Base-by-base conservation (phyloP, 139 green algal genomes). In the Volvox reticuliferus region DNA sequence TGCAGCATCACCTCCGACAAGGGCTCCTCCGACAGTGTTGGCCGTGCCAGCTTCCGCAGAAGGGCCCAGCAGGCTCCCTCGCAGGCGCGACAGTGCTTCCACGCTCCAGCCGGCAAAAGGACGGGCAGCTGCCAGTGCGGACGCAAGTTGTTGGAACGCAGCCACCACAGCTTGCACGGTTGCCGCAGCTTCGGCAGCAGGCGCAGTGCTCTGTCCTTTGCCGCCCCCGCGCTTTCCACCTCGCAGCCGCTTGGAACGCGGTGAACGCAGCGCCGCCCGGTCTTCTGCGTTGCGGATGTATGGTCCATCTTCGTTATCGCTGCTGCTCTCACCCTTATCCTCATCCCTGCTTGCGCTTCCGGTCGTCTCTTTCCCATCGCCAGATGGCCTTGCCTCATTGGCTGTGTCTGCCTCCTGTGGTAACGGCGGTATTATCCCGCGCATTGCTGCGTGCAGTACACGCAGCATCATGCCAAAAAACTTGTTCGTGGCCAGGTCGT, bases 371-470 rank as follows among this genome's bases (percentile, higher is more conserved):
- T 87, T 30, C 63, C 20, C 2, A 61, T 22, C 55, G 33, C 83
- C 67, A 2, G 19, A 69, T 33, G 61, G 62, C 65, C 12, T 24
- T 17, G 26, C 62, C 63, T 9, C 21, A 22, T 33, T 26, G 0
- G 21, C 22, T 35, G 21, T 35, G 9, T 5, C 65, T 20, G 20
- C 65, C 26, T 69, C 55, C 19, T 55, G 33, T 55, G 75, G 44
- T 62, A 36, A 1, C 76, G 79, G 86, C 37, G 69, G 30, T 75
- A 90, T 79, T 44, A n/a, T 20, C 19, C 86, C 86, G 26, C 76
- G 87, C 87, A 91, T 86, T 19, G 87, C 87, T 20, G 76, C 76
- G 24, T 86, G 87, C 61, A 86, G 22, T 5, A 65, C 76, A 0
- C 76, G 32, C 76, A 91, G 62, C 76, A 91, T 76, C 75, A 86